A percentile compares a stretch with the other conserved stretches of the same genome.
phyloP scores from a whole-genome alignment of 1,284 basidiomycete genomes.

The Amylostereum chailletii region DNA sequence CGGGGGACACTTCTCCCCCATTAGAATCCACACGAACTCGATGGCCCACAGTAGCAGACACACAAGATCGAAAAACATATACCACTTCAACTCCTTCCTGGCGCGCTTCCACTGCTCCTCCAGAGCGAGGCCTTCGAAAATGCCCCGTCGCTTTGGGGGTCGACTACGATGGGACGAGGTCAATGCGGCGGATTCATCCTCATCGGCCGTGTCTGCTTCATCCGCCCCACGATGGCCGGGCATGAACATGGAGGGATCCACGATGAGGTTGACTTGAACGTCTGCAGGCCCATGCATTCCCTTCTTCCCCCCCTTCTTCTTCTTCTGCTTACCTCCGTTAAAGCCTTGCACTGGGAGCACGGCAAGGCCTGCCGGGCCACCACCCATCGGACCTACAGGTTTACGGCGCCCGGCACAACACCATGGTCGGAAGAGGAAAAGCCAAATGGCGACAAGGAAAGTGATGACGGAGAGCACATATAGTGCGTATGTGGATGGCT shows the following conservation, averaged over 20 bases:
- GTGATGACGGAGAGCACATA: constrained; percentile 50
- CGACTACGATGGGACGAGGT: constrained; percentile 15
- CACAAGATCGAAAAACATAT: constrained; percentile 38
- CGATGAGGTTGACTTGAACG: constrained; percentile 65
- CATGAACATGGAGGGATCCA: constrained; percentile 51
- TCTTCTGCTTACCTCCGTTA: constrained; percentile 29
- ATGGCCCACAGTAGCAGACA: constrained; percentile 49
- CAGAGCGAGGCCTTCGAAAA: constrained; percentile 54
- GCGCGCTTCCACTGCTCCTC: constrained; percentile 56
- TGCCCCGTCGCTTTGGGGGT: constrained; percentile 31
- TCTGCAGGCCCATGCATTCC: constrained; percentile 27
- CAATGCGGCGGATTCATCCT: constrained; percentile 17
- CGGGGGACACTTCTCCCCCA: constrained; percentile 53
- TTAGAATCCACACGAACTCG: constrained; percentile 49
- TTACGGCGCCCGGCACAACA: constrained; percentile 30
- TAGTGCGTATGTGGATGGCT: constrained; percentile 45
- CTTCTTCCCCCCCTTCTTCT: constrained; percentile 26
- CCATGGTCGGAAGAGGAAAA: constrained; percentile 52
- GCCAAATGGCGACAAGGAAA: constrained; percentile 39
- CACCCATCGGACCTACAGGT: constrained; percentile 19
- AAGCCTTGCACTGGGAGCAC: constrained; percentile 50
- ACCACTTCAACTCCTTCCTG: constrained; percentile 42
- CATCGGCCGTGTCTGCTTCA: constrained; percentile 23
- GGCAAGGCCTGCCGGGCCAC: constrained; percentile 45
- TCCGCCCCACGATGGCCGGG: constrained; percentile 20